Evolutionary conservation across 2,329 filamentous ascomycete genomes (phyloP), one percentile per base, ranked within the genome.

Genomic region (Fusarium sp.): DNA sequence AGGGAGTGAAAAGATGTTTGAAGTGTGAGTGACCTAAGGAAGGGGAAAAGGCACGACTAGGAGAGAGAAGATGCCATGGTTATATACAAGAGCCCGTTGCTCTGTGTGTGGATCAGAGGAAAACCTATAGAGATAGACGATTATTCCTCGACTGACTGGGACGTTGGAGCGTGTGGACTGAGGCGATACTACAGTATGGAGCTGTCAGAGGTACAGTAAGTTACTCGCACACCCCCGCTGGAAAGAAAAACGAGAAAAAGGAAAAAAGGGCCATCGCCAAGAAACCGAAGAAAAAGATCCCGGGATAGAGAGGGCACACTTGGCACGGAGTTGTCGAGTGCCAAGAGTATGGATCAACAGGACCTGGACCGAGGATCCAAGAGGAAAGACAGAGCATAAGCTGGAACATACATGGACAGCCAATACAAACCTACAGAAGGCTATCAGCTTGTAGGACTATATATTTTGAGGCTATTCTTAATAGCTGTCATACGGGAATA

Each of bases 281-380:
- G 65, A 56, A 40, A 49, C 44, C 15, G 23, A 62, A 40, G 31
- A 57, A 46, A 55, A 49, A 18, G 26, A 18, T 28, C 13, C 49
- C 23, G 34, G 50, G 53, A 34, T 45, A 53, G 47, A 44, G 62
- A 66, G 61, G 55, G 65, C 23, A 63, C 45, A 28, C 13, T 47
- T 47, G 66, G 54, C 49, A 44, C 38, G 12, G 30, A 34, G 51
- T 42, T 13, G 47, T 50, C 34, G 33, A 51, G 54, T 51, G 68
- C 71, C 66, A 70, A 70, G 66, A 67, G 56, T 54, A 57, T 28
- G 65, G 66, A 70, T 70, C 62, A 61, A 63, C 50, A 57, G 28
- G 47, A 36, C 26, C 16, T 46, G 18, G 33, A 38, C 47, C 37
- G 37, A 56, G 57, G 31, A n/a, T 8, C 20, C 9, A 40, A 38